Conservation (phyloP, 2,329 filamentous ascomycete genomes). For the Tolypocladium paradoxum region DNA sequence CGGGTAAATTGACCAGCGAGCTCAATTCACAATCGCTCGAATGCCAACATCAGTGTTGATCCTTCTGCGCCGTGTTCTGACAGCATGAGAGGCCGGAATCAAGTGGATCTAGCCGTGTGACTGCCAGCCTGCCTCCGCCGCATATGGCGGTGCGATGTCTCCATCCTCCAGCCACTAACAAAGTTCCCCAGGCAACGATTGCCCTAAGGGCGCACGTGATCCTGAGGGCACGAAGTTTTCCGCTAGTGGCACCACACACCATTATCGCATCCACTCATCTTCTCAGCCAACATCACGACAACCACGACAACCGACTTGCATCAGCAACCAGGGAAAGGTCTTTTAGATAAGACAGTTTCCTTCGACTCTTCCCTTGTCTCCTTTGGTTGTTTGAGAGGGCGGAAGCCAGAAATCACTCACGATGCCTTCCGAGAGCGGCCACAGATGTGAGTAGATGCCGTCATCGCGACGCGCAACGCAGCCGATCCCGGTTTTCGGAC, state of each 20-base stretch:
- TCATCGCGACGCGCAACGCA: neutral
- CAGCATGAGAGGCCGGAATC: neutral
- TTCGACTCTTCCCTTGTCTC: constrained; percentile 26
- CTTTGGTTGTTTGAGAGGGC: constrained; percentile 36
- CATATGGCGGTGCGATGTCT: neutral
- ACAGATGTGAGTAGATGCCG: constrained; percentile 62
- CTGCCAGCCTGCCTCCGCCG: neutral
- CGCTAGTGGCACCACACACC: constrained; percentile 22
- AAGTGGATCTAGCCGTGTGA: neutral
- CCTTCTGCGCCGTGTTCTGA: neutral
- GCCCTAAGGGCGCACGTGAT: constrained; percentile 26
- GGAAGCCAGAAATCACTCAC: constrained; percentile 44
- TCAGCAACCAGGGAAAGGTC: constrained; percentile 30
- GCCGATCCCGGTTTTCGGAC: neutral
- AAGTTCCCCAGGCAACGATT: neutral
- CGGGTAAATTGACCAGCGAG: neutral
- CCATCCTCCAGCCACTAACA: neutral
- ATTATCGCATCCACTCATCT: constrained; percentile 23
- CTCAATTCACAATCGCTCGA: neutral
- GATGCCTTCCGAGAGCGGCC: constrained; percentile 81
- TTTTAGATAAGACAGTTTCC: constrained; percentile 34
- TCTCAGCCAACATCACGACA: constrained; percentile 25
- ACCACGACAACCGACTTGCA: constrained; percentile 24
- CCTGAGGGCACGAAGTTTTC: constrained; percentile 23
- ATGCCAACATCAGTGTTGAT: neutral